A percentile compares a stretch with the other conserved stretches of the same genome.
Evolutionary conservation across 345 rosid species (phyloP).

Genomic region (Physaria fendleri): DNA sequence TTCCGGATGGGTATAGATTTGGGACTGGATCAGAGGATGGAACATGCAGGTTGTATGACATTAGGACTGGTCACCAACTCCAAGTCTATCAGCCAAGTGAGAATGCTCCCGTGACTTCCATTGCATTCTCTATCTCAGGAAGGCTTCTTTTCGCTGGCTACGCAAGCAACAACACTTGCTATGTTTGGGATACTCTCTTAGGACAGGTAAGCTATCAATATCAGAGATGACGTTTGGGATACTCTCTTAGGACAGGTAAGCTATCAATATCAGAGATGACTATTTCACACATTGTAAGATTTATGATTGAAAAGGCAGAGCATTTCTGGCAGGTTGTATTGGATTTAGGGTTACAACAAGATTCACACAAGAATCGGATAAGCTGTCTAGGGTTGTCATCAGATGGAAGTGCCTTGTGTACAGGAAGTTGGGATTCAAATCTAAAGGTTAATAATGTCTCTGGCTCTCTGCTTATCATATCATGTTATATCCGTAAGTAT

Average conservation of each 20-base stretch:
- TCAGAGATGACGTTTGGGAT: slow-evolving; percentile 97
- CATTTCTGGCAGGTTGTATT: slow-evolving; percentile 57
- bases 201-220: slow-evolving; percentile 52
- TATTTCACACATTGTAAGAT: background rate
- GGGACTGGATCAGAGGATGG: slow-evolving; percentile 98
- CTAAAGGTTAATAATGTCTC: slow-evolving; percentile 85
- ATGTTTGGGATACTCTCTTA: slow-evolving; percentile 91
- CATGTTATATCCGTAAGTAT: background rate
- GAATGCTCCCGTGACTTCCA: slow-evolving; percentile 57
- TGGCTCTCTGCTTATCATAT: background rate
- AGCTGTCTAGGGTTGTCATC: slow-evolving; percentile 91
- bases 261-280: too few relatives aligned
- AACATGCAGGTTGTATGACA: slow-evolving; percentile 88
- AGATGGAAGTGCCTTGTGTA: slow-evolving; percentile 99
- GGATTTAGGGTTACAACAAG: slow-evolving; percentile 69
- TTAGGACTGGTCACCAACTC: slow-evolving; percentile 91
- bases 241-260: slow-evolving; percentile 82
- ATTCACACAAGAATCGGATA: slow-evolving; percentile 65
- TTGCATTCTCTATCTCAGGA: slow-evolving; percentile 91
- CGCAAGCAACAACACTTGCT: slow-evolving; percentile 62
- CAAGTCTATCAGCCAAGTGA: slow-evolving; percentile 73
- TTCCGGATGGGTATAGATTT: slow-evolving; percentile 91
- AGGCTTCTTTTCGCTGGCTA: slow-evolving; percentile 92
- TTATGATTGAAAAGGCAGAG: background rate
- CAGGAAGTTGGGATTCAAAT: slow-evolving; percentile 97